Evolutionary conservation across 768 basidiomycete genomes (phyloP).

Genomic region (Trametopsis cervina): DNA sequence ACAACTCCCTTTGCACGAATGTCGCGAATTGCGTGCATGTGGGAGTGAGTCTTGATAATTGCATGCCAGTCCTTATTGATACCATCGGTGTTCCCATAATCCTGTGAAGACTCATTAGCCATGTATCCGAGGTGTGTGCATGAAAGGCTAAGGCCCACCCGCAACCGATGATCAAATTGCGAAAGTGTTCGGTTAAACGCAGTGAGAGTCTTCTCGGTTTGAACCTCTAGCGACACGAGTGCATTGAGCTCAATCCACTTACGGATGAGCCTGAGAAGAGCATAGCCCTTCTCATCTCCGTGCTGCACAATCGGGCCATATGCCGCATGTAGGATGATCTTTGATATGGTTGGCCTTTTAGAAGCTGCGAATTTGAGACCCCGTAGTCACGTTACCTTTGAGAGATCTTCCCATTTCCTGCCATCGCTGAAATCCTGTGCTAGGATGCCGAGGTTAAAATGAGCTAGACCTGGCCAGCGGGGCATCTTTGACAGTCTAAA

Average conservation of each 20-base stretch:
- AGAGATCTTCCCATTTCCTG: slow-evolving; percentile 29
- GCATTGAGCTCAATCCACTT: slow-evolving; percentile 27
- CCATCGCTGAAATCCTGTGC: slow-evolving; percentile 29
- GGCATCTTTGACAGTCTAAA: slow-evolving; percentile 25
- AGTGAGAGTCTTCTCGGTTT: slow-evolving; percentile 23
- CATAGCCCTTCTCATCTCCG: slow-evolving; percentile 15
- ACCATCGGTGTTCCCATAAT: neutral
- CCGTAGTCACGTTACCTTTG: slow-evolving; percentile 22
- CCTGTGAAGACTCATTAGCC: neutral
- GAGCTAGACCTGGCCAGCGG: slow-evolving; percentile 28
- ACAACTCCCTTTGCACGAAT: slow-evolving; percentile 11
- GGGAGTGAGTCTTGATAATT: slow-evolving; percentile 10
- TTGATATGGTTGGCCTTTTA: neutral
- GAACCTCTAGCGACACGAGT: slow-evolving; percentile 25
- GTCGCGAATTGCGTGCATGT: slow-evolving; percentile 6
- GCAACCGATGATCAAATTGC: neutral
- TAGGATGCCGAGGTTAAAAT: slow-evolving; percentile 22
- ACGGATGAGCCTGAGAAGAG: slow-evolving; percentile 23
- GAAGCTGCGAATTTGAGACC: too few species aligned
- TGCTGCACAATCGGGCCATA: slow-evolving; percentile 18
- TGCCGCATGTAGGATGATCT: slow-evolving; percentile 25
- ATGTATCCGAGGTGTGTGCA: neutral
- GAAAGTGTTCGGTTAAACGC: slow-evolving; percentile 10
- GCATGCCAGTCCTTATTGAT: slow-evolving; percentile 9
- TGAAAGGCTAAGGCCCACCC: neutral